Evolutionary conservation across 768 basidiomycete genomes (phyloP).

Genomic region (Collybiopsis confluens): DNA sequence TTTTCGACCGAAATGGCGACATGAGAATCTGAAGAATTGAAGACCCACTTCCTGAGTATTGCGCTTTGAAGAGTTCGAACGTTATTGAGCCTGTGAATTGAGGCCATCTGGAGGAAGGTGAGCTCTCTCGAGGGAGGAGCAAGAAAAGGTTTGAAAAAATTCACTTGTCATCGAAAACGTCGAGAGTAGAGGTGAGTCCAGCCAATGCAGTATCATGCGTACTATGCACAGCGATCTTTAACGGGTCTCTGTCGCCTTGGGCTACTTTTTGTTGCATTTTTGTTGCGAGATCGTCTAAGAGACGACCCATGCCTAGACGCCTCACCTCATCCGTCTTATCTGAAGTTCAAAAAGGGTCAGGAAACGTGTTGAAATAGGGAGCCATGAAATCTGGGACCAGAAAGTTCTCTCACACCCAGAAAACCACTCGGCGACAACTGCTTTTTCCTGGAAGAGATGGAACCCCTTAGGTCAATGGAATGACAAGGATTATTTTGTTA

Average conservation of each 20-base stretch:
- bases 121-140: not conserved
- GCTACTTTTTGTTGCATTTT: slow-evolving; percentile 60
- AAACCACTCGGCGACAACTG: slow-evolving; percentile 79
- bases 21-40: slow-evolving; percentile 32
- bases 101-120: slow-evolving; percentile 52
- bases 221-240: slow-evolving; percentile 64
- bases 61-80: slow-evolving; percentile 65
- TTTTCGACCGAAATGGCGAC: slow-evolving; percentile 28
- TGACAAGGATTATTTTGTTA: not conserved
- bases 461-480: not conserved
- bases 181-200: slow-evolving; percentile 57
- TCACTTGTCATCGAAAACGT: slow-evolving; percentile 69
- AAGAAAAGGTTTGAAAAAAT: slow-evolving; percentile 14
- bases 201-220: slow-evolving; percentile 75
- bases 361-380: not conserved
- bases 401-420: slow-evolving; percentile 28
- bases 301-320: slow-evolving; percentile 71
- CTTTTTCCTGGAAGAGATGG: slow-evolving; percentile 48
- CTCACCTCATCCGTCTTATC: slow-evolving; percentile 75
- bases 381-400: not conserved
- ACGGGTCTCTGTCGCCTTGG: slow-evolving; percentile 38
- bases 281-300: slow-evolving; percentile 58
- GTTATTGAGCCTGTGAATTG: slow-evolving; percentile 71
- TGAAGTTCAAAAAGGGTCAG: slow-evolving; percentile 18
- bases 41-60: slow-evolving; percentile 10